Percentiles rank a stretch among this genome's conserved stretches.
These are phyloP conservation scores for Knoxdaviesia capensis DNA, from an alignment of 2,329 filamentous ascomycete species.

Conservation along the genomic window DNA sequence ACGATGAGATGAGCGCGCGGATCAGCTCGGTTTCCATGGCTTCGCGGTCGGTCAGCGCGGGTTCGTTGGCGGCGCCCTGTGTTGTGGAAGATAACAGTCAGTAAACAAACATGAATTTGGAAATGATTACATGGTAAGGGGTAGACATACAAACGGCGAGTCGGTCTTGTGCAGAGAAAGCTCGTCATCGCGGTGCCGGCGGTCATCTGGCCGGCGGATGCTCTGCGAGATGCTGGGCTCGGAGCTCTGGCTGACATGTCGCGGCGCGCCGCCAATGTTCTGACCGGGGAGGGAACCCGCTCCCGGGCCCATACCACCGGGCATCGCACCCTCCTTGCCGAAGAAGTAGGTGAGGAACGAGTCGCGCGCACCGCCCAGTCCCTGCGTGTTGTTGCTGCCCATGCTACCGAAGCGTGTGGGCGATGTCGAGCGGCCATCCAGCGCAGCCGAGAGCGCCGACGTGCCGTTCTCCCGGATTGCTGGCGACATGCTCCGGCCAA, in stretches of 20 bases:
- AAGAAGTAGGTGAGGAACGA: constrained; percentile 99
- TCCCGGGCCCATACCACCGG: constrained; percentile 13
- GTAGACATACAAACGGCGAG: constrained; percentile 36
- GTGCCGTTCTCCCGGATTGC: constrained; percentile 49
- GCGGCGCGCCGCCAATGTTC: constrained; percentile 8
- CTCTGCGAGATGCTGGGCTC: constrained; percentile 74
- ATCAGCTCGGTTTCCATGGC: constrained; percentile 96
- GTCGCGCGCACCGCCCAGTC: constrained; percentile 49
- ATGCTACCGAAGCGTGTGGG: constrained; percentile 33
- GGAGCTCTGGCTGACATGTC: constrained; percentile 59
- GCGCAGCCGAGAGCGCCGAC: constrained; percentile 36
- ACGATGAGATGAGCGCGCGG: constrained; percentile 85
- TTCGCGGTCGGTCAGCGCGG: constrained; percentile 84
- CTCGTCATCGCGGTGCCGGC: constrained; percentile 24
- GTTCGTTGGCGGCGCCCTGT: constrained; percentile 46
- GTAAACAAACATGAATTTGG: constrained; percentile 6
- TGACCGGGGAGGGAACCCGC: constrained; percentile 11
- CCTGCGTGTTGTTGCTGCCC: constrained; percentile 23
- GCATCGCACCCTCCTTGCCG: constrained; percentile 61
- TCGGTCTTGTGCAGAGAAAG: constrained; percentile 17
- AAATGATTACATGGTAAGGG: constrained; percentile 3
- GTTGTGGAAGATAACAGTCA: no score
- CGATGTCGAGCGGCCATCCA: constrained; percentile 48
- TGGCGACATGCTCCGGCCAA: constrained; percentile 59
- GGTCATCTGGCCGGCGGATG: constrained; percentile 49